phyloP scores from a whole-genome alignment of 2,329 filamentous ascomycete genomes.

The Colletotrichum sp. region DNA sequence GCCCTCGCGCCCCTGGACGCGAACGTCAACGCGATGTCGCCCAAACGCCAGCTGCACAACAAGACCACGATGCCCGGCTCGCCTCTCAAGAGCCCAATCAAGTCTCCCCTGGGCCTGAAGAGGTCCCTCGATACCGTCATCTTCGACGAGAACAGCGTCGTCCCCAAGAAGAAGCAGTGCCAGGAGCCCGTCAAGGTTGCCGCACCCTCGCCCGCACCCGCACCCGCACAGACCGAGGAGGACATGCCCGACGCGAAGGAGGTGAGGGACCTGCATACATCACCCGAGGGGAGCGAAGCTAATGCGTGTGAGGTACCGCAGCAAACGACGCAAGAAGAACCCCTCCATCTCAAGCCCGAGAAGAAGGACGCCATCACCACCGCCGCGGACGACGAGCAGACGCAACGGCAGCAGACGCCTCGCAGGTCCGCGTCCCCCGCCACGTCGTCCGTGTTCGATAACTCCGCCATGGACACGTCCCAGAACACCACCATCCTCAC shows the following conservation, averaged over 20 bases:
- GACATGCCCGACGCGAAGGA: not conserved
- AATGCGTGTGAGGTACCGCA: not conserved
- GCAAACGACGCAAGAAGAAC: not conserved
- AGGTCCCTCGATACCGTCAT: constrained; percentile 6
- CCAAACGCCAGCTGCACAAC: constrained; percentile 32
- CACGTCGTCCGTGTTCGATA: constrained; percentile 56
- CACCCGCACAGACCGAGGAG: not conserved
- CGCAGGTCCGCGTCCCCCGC: constrained; percentile 33
- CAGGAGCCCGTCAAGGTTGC: constrained; percentile 14
- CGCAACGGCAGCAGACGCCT: not conserved
- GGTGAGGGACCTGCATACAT: not conserved
- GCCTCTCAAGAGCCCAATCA: constrained; percentile 19
- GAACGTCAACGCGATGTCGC: constrained; percentile 49
- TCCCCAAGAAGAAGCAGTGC: constrained; percentile 25
- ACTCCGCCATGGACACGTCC: constrained; percentile 50
- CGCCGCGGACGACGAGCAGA: not conserved
- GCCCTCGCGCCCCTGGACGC: constrained; percentile 51
- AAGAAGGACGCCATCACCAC: not conserved
- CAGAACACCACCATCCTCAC: constrained; percentile 52
- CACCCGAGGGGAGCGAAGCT: not conserved
- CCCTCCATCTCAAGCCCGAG: not conserved
- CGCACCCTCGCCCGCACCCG: not conserved
- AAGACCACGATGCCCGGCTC: not conserved
- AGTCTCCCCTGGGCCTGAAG: constrained; percentile 17
- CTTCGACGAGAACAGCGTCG: constrained; percentile 17